These are phyloP conservation scores for Amoebophrya sp. DNA, from an alignment of 169 alveolate genomes.

Conservation along the genomic window DNA sequence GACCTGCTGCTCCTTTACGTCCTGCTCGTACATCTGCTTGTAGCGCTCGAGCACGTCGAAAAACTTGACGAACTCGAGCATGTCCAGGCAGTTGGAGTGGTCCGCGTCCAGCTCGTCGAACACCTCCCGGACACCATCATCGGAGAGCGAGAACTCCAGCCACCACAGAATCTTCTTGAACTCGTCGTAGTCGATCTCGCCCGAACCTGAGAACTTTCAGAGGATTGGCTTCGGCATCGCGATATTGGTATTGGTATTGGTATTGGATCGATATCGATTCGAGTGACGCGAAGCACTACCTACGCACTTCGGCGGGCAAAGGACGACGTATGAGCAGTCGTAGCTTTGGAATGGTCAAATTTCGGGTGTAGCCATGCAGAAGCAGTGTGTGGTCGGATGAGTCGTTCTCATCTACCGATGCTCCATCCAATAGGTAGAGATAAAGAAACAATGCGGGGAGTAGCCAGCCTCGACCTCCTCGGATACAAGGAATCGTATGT, in stretches of 20 bases:
- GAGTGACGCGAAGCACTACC: no score
- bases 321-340: no score
- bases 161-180: background rate
- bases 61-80: background rate
- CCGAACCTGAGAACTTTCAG: background rate
- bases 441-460: no score
- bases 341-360: background rate
- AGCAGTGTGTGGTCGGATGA: background rate
- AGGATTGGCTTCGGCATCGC: background rate
- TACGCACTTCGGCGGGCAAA: no score
- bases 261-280: no score
- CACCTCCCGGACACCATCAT: background rate
- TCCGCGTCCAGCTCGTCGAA: background rate
- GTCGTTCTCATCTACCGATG: no score
- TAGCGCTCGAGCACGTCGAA: background rate
- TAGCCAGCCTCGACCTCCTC: no score
- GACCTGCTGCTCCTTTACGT: background rate
- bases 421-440: no score
- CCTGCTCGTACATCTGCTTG: background rate
- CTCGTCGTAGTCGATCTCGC: background rate
- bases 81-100: background rate
- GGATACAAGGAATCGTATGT: no score
- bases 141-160: background rate
- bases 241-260: background rate
- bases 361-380: background rate